These are phyloP conservation scores for Parastagonospora avenae DNA, from an alignment of 2,329 filamentous ascomycete genomes.

Conservation along the genomic window DNA sequence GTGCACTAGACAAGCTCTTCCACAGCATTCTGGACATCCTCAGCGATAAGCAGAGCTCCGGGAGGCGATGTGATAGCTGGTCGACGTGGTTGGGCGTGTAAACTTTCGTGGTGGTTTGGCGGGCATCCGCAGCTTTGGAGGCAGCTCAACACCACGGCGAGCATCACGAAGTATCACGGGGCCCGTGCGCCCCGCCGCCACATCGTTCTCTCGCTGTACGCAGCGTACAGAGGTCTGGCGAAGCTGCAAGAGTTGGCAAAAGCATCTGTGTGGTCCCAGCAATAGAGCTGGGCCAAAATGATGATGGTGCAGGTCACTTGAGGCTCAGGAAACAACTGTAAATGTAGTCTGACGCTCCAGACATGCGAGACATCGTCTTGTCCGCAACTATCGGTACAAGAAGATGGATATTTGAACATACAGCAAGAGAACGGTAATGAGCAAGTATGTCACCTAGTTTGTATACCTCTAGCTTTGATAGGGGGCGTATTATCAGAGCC, in stretches of 20 bases:
- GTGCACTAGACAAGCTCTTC: background rate
- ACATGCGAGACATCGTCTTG: background rate
- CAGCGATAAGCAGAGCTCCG: background rate
- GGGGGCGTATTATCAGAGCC: slow-evolving; percentile 4
- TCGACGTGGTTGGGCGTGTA: background rate
- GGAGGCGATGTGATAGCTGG: background rate
- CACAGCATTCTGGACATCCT: background rate
- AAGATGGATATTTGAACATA: no score
- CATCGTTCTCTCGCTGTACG: background rate
- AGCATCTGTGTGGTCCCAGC: background rate
- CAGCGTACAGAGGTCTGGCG: background rate
- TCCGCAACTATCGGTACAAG: no score
- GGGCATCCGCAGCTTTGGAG: background rate
- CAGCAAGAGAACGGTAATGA: background rate
- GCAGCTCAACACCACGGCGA: slow-evolving; percentile 9
- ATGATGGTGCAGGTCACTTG: background rate
- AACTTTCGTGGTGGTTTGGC: background rate
- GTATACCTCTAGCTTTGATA: slow-evolving; percentile 6
- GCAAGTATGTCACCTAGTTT: background rate
- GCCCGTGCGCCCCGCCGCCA: slow-evolving; percentile 10
- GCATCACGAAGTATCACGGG: slow-evolving; percentile 6
- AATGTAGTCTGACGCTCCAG: background rate
- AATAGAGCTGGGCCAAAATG: background rate
- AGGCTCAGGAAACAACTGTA: background rate
- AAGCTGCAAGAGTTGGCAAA: background rate